Evolutionary conservation across 768 basidiomycete species (phyloP).

Genomic region (Xerocomellus dryophilus): DNA sequence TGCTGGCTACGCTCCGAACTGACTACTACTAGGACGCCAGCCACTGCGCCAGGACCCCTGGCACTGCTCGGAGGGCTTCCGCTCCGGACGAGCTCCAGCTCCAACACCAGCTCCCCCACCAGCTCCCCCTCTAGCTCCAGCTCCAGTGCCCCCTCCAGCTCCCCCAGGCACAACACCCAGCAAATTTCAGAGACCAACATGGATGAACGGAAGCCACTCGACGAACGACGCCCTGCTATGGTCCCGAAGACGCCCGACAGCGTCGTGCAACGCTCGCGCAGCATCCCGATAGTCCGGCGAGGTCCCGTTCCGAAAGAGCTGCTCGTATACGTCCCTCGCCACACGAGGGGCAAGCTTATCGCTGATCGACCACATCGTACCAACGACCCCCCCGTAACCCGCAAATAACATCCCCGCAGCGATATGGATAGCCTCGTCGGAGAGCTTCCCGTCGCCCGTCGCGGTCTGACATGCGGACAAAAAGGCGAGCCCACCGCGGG

Average conservation of each 20-base stretch:
- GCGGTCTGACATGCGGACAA: slow-evolving; percentile 3
- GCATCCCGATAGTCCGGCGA: neutral
- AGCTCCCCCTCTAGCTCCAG: no score
- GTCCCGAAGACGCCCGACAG: slow-evolving; percentile 1
- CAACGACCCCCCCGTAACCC: slow-evolving; percentile 21
- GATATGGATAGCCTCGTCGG: neutral
- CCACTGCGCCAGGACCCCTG: no score
- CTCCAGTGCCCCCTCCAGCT: no score
- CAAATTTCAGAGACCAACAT: slow-evolving; percentile 3
- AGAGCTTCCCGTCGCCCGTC: neutral
- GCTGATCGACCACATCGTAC: slow-evolving; percentile 2
- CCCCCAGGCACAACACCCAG: no score
- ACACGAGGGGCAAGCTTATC: slow-evolving; percentile 32
- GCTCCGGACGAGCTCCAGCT: no score
- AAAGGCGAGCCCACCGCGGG: slow-evolving; percentile 1
- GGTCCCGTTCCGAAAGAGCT: neutral
- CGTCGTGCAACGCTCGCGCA: neutral
- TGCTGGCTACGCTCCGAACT: no score
- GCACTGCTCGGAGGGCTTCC: no score
- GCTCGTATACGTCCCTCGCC: slow-evolving; percentile 33
- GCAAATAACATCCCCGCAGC: slow-evolving; percentile 31
- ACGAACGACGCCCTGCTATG: neutral
- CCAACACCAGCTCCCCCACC: no score
- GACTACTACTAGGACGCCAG: no score
- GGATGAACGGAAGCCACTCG: slow-evolving; percentile 14